These are phyloP conservation scores for Durio zibethinus DNA, from an alignment of 345 rosid species.

Conservation along the genomic window DNA sequence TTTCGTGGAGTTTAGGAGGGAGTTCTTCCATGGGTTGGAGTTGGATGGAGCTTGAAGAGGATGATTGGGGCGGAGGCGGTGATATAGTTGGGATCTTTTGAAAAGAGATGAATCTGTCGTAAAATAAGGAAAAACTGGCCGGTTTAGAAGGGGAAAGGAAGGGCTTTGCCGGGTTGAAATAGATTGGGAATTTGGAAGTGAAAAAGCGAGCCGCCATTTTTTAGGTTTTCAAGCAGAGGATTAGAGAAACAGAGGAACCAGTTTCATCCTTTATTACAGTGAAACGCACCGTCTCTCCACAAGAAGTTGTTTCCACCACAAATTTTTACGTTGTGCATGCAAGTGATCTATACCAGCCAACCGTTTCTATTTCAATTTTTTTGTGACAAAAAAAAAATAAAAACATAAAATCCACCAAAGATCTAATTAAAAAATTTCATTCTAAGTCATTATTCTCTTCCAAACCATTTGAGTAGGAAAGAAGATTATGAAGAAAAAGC, in stretches of 20 bases:
- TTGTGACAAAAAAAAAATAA: too few relatives aligned
- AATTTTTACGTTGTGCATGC: too few relatives aligned
- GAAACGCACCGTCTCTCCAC: background rate
- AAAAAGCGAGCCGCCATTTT: slow-evolving; percentile 30
- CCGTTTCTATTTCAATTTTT: too few relatives aligned
- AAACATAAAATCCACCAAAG: too few relatives aligned
- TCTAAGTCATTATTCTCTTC: too few relatives aligned
- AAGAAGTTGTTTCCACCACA: background rate
- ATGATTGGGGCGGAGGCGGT: slow-evolving; percentile 22
- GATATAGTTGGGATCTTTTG: slow-evolving; percentile 32
- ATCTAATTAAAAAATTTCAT: too few relatives aligned
- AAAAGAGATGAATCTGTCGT: slow-evolving; percentile 40
- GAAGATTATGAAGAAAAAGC: too few relatives aligned
- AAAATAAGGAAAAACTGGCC: slow-evolving; percentile 21
- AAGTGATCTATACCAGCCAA: too few relatives aligned
- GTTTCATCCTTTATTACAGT: background rate
- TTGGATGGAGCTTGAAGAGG: slow-evolving; percentile 36
- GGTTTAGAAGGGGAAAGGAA: slow-evolving; percentile 23
- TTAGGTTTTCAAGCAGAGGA: background rate
- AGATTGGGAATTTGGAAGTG: slow-evolving; percentile 35
- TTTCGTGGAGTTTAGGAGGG: slow-evolving; percentile 85
- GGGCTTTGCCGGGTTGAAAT: slow-evolving; percentile 13
- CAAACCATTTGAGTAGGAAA: too few relatives aligned
- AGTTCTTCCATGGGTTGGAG: slow-evolving; percentile 75
- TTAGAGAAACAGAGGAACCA: background rate